phyloP scores from a whole-genome alignment of 176 grass and related monocot species.

The Avena atlantica region DNA sequence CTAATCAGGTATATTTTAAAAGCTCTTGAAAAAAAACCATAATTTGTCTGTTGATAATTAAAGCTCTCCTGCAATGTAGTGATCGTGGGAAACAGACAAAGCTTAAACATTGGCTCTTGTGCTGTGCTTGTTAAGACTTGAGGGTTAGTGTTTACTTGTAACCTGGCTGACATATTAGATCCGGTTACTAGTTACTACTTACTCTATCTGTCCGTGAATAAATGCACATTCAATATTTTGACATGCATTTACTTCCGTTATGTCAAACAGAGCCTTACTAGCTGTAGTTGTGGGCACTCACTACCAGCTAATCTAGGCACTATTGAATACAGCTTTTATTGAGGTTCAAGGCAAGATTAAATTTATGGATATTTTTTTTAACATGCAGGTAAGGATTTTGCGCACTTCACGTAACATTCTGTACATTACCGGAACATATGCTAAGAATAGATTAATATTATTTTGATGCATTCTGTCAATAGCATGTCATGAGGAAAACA shows the following conservation, averaged over 20 bases:
- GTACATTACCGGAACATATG: not conserved
- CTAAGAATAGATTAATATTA: slow-evolving; percentile 6
- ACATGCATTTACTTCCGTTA: too few species aligned
- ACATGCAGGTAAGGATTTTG: not conserved
- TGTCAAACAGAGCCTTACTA: not conserved
- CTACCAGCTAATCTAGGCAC: not conserved
- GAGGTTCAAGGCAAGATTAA: too few species aligned
- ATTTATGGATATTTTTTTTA: not conserved
- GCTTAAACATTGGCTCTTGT: not conserved
- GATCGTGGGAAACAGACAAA: not conserved
- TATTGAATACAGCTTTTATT: too few species aligned
- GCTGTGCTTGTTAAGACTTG: not conserved
- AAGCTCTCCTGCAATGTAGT: not conserved
- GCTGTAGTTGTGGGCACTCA: not conserved
- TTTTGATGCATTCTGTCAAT: not conserved
- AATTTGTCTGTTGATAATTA: not conserved
- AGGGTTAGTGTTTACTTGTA: not conserved
- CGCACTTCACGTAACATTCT: not conserved
- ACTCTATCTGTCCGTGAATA: slow-evolving; percentile 4
- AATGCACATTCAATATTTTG: not conserved
- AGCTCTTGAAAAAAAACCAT: not conserved
- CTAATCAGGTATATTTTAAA: not conserved
- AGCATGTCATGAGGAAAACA: not conserved
- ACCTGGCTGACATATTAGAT: not conserved
- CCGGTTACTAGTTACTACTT: not conserved